Base-by-base conservation (phyloP, 768 basidiomycete genomes). In the Lactarius quietus region DNA sequence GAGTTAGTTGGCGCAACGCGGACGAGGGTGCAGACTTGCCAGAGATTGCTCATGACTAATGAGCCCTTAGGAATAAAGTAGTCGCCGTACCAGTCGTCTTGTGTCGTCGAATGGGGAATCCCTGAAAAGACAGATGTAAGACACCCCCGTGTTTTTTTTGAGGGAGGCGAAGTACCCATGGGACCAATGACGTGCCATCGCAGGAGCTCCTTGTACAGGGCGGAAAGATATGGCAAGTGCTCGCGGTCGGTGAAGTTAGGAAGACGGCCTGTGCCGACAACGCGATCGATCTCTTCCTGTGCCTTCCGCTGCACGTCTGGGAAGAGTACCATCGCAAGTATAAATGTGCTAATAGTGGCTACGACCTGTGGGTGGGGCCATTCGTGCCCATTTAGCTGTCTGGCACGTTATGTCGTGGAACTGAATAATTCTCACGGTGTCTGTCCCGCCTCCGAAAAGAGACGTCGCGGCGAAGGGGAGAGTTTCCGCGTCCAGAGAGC, bases 221-320 rank as follows among this genome's bases (percentile, higher is more conserved):
- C 72, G 2, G 65, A 65, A 29, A 72, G 52, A 48, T 74, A 74
- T 12, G 73, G 73, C 18, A 74, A 55, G 43, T 33, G 28, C 26
- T 59, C 65, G 45, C 62, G 41, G 12, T 72, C 72, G 1, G 59
- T 35, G 29, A 68, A 43, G 3, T n/a, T 66, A 6, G 73, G 73
- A 15, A 72, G 58, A 18, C 72, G 61, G 41, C 41, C 33, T 14
- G 17, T 1, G 7, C 73, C 73, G 9, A 73, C 48, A 6, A 72
- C 65, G 10, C 58, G 41, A 38, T 72, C 73, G 17, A 74, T 53
- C 45, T 74, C 73, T 38, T 60, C 67, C 36, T 72, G 73, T 29
- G 73, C 73, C 59, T 68, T 66, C 18, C 31, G 36, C 53, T 71
- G 71, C 12, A 67, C 69, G 5, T 71, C 70, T n/a, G 73, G 73